phyloP scores from a whole-genome alignment of 805 yeast genomes.

The Candida ulmi region DNA sequence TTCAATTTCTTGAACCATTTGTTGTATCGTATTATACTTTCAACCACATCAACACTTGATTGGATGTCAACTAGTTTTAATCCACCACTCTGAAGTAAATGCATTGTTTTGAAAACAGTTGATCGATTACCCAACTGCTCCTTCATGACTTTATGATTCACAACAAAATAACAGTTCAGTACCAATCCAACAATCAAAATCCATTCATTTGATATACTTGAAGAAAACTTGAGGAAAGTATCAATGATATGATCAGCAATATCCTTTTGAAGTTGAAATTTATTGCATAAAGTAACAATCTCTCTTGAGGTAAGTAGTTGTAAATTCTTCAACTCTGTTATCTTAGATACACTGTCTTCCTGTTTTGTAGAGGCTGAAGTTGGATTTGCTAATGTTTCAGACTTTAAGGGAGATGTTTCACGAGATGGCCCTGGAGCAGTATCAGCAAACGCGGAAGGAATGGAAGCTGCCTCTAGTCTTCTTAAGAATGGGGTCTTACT shows the following conservation, averaged over 20 bases:
- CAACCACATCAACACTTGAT: constrained; percentile 48
- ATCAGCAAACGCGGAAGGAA: constrained; percentile 9
- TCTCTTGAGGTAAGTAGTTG: constrained; percentile 34
- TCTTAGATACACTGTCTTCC: no score
- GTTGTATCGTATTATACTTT: constrained; percentile 47
- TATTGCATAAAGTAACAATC: constrained; percentile 48
- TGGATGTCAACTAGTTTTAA: constrained; percentile 42
- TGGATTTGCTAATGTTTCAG: no score
- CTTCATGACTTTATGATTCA: constrained; percentile 42
- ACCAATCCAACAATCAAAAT: constrained; percentile 63
- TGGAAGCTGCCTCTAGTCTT: constrained; percentile 27
- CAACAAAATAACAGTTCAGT: constrained; percentile 49
- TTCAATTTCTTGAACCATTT: constrained; percentile 60
- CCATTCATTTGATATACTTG: constrained; percentile 61
- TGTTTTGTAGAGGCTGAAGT: no score
- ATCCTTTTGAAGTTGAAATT: constrained; percentile 54
- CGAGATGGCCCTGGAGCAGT: no score
- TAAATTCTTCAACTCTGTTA: constrained; percentile 23
- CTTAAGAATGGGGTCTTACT: constrained; percentile 20
- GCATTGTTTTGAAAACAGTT: constrained; percentile 44
- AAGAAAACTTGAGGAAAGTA: constrained; percentile 43
- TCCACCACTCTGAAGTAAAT: constrained; percentile 49
- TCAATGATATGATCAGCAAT: constrained; percentile 45
- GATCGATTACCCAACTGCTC: constrained; percentile 44
- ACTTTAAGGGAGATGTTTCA: no score